Percentiles rank a stretch among this genome's conserved stretches.
Evolutionary conservation across 768 basidiomycete species (phyloP).

Genomic region (Collybia nuda): DNA sequence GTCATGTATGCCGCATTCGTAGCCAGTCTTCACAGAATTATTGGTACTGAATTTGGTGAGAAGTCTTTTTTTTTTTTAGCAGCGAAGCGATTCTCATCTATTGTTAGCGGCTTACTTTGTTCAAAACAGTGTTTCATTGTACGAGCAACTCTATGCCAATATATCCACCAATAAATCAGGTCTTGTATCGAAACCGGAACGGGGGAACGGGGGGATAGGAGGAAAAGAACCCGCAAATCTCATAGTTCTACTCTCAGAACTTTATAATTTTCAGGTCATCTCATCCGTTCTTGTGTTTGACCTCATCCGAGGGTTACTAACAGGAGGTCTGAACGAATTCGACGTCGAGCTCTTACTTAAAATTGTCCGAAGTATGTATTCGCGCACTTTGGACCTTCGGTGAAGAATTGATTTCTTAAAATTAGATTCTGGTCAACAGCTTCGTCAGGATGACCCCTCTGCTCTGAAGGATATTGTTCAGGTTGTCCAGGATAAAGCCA

Average conservation of each 20-base stretch:
- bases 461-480: slow-evolving; percentile 90
- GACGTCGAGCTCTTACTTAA: slow-evolving; percentile 87
- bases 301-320: slow-evolving; percentile 74
- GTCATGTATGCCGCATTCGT: slow-evolving; percentile 86
- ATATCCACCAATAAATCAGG: slow-evolving; percentile 20
- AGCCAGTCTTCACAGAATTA: slow-evolving; percentile 73
- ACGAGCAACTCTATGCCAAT: slow-evolving; percentile 54
- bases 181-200: slow-evolving; percentile 12
- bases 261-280: slow-evolving; percentile 96
- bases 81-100: background rate
- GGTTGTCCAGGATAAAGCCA: slow-evolving; percentile 73
- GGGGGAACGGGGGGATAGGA: slow-evolving; percentile 42
- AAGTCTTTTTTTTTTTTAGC: background rate
- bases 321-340: slow-evolving; percentile 66
- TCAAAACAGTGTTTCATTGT: slow-evolving; percentile 66
- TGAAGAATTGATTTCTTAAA: slow-evolving; percentile 6
- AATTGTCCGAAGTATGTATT: slow-evolving; percentile 69
- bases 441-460: slow-evolving; percentile 89
- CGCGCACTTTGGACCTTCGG: background rate
- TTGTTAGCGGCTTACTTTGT: slow-evolving; percentile 77
- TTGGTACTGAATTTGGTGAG: slow-evolving; percentile 89
- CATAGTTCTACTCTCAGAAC: slow-evolving; percentile 81
- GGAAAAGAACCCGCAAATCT: slow-evolving; percentile 93
- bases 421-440: slow-evolving; percentile 91
- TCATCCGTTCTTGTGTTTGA: slow-evolving; percentile 90